phyloP scores from a whole-genome alignment of 1,284 basidiomycete species.

The Cutaneotrichosporon cavernicola region DNA sequence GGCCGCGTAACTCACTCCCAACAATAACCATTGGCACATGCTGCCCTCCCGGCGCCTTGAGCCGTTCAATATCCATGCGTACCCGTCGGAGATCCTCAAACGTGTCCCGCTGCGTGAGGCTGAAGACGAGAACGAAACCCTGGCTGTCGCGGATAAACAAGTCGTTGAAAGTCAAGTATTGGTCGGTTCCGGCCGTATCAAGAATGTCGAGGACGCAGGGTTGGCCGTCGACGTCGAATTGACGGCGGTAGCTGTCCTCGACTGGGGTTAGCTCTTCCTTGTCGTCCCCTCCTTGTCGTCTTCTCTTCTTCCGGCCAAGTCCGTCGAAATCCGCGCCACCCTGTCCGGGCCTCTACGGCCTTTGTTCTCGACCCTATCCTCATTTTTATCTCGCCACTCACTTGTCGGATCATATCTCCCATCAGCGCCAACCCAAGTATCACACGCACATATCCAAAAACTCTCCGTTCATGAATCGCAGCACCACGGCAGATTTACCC shows the following conservation, averaged over 20 bases:
- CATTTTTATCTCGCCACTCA: slow-evolving; percentile 25
- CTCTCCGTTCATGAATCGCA: slow-evolving; percentile 40
- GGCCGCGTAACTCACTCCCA: slow-evolving; percentile 48
- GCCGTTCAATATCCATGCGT: slow-evolving; percentile 35
- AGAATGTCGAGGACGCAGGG: slow-evolving; percentile 42
- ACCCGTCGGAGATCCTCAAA: slow-evolving; percentile 36
- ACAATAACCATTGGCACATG: slow-evolving; percentile 41
- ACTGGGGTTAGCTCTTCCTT: no score
- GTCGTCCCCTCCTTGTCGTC: no score
- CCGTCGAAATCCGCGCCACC: not conserved
- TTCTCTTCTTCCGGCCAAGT: no score
- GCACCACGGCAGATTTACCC: slow-evolving; percentile 41
- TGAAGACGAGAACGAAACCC: slow-evolving; percentile 46
- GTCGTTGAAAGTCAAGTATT: slow-evolving; percentile 39
- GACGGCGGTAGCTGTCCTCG: slow-evolving; percentile 44
- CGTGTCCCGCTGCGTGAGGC: slow-evolving; percentile 33
- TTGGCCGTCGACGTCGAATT: slow-evolving; percentile 37
- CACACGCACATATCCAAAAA: slow-evolving; percentile 32
- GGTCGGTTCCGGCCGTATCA: slow-evolving; percentile 46
- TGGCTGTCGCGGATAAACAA: slow-evolving; percentile 41
- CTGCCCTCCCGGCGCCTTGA: slow-evolving; percentile 28
- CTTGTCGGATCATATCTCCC: slow-evolving; percentile 40
- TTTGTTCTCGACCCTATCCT: not conserved
- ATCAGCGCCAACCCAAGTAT: no score
- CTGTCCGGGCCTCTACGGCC: not conserved